Percentiles rank a stretch among this genome's conserved stretches.
phyloP scores from a whole-genome alignment of 768 basidiomycete genomes.

The Tricholoma saponaceum region DNA sequence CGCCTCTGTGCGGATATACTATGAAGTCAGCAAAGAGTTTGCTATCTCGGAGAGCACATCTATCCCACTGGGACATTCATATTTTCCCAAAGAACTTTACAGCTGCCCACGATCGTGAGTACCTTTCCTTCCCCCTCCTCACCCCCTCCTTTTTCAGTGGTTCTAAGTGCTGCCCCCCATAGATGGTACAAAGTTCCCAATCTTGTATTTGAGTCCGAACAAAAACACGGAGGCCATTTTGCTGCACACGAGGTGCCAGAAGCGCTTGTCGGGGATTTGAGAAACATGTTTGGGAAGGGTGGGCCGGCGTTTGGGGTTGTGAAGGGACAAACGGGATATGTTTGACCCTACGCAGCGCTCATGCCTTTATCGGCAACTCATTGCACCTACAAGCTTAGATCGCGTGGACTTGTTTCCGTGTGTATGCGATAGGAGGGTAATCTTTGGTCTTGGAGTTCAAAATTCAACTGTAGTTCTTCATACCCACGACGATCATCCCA shows the following conservation, averaged over 20 bases:
- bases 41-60: slow-evolving; percentile 3
- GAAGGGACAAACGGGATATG: slow-evolving; percentile 28
- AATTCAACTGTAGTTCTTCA: too few relatives aligned
- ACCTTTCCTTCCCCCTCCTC: background rate
- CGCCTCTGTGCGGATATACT: too few relatives aligned
- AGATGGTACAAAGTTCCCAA: slow-evolving; percentile 18
- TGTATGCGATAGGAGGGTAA: too few relatives aligned
- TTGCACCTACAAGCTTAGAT: too few relatives aligned
- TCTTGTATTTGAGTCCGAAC: slow-evolving; percentile 26
- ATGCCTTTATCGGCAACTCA: background rate
- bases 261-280: slow-evolving; percentile 35
- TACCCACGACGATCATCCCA: too few relatives aligned
- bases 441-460: too few relatives aligned
- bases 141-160: background rate
- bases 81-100: slow-evolving; percentile 43
- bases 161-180: background rate
- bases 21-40: slow-evolving; percentile 28
- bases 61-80: slow-evolving; percentile 45
- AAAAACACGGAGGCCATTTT: slow-evolving; percentile 43
- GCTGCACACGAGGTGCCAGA: slow-evolving; percentile 38
- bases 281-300: slow-evolving; percentile 40
- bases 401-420: too few relatives aligned
- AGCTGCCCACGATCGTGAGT: slow-evolving; percentile 20
- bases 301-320: slow-evolving; percentile 37
- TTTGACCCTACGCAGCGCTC: background rate